phyloP scores from a whole-genome alignment of 768 basidiomycete genomes.

The Russula vinacea region DNA sequence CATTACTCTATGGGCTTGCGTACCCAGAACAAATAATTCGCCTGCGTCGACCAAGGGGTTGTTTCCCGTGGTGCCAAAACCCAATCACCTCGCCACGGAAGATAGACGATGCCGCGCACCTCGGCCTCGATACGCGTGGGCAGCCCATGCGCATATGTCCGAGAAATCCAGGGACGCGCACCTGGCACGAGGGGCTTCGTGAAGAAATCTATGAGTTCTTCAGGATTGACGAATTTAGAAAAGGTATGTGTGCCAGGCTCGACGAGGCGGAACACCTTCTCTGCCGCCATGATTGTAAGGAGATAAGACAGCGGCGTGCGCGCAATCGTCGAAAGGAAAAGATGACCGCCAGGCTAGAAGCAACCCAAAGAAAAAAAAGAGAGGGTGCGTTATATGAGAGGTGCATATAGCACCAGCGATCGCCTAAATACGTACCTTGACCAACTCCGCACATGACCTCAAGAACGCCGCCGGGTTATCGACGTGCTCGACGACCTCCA shows the following conservation, averaged over 20 bases:
- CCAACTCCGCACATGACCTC: conserved; percentile 71
- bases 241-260: conserved; percentile 87
- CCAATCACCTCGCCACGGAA: conserved; percentile 71
- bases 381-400: neutral
- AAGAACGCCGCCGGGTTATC: conserved; percentile 87
- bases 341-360: conserved; percentile 84
- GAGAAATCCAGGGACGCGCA: conserved; percentile 56
- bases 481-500: conserved; percentile 98
- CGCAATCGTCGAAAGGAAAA: conserved; percentile 93
- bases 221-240: conserved; percentile 83
- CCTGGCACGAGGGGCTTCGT: conserved; percentile 45
- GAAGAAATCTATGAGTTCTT: conserved; percentile 84
- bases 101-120: conserved; percentile 72
- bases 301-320: conserved; percentile 74
- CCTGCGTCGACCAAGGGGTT: conserved; percentile 46
- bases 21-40: conserved; percentile 89
- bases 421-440: conserved; percentile 63
- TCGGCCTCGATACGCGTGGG: conserved; percentile 70
- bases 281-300: conserved; percentile 73
- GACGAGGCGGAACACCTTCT: conserved; percentile 77
- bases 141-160: conserved; percentile 44
- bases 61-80: conserved; percentile 57
- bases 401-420: neutral
- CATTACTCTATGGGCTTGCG: conserved; percentile 49
- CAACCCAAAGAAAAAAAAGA: neutral